Evolutionary conservation across 2,329 filamentous ascomycete genomes (phyloP).

Genomic region (Drechmeria coniospora): DNA sequence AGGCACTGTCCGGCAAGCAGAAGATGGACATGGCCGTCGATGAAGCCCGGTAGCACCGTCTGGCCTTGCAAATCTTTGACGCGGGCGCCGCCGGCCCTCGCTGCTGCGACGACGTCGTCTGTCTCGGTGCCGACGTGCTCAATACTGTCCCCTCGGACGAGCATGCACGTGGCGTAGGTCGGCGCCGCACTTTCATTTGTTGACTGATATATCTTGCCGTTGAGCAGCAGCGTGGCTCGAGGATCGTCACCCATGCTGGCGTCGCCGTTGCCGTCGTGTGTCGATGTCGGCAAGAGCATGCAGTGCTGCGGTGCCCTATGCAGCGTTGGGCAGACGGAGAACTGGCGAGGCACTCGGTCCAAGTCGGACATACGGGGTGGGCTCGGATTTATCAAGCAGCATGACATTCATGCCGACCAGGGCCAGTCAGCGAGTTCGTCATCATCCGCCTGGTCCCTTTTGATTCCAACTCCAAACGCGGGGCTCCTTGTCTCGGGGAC

Average conservation of each 20-base stretch:
- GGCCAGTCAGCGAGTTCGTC: too few relatives aligned
- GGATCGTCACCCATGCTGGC: slow-evolving; percentile 5
- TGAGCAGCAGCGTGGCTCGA: slow-evolving; percentile 6
- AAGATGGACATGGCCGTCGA: slow-evolving; percentile 42
- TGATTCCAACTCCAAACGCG: too few relatives aligned
- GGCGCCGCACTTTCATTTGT: slow-evolving; percentile 1
- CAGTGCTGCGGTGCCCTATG: too few relatives aligned
- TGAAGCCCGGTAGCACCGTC: slow-evolving; percentile 37
- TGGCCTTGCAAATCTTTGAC: slow-evolving; percentile 15
- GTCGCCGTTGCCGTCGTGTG: too few relatives aligned
- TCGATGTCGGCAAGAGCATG: too few relatives aligned
- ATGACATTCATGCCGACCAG: too few relatives aligned
- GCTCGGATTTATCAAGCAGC: too few relatives aligned
- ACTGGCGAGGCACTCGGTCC: too few relatives aligned
- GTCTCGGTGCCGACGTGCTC: slow-evolving; percentile 16
- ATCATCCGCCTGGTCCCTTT: too few relatives aligned
- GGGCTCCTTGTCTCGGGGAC: too few relatives aligned
- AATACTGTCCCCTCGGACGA: slow-evolving; percentile 19
- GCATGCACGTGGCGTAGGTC: slow-evolving; percentile 12
- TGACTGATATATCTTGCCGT: slow-evolving; percentile 9
- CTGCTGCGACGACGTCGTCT: slow-evolving; percentile 9
- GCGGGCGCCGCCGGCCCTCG: slow-evolving; percentile 9
- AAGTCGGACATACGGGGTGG: too few relatives aligned
- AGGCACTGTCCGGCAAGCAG: slow-evolving; percentile 37
- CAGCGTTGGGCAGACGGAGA: too few relatives aligned